Base-by-base conservation (phyloP, 2,329 filamentous ascomycete species). In the Juglanconis oblonga region DNA sequence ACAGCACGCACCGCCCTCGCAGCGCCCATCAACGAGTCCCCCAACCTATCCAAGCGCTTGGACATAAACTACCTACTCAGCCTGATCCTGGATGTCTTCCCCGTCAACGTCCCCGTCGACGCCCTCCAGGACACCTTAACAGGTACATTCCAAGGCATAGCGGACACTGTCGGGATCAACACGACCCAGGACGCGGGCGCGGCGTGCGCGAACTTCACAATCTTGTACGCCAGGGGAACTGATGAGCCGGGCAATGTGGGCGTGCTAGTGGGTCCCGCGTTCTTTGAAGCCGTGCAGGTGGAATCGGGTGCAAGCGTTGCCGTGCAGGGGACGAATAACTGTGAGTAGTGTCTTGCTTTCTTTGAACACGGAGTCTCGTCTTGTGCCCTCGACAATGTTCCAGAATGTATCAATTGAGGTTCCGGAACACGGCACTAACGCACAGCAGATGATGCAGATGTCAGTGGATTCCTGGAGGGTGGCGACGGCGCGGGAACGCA, bases 171-270 rank as follows among this genome's bases (percentile, higher is more conserved):
- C 11, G 24, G 29, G 5, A n/a, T 33, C 29, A 6, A 51, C 6
- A 51, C 10, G 24, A 51, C 49, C 31, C n/a, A 33, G 31, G 32
- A 51, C 31, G 29, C 24, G 31, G 24, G 29, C 7, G 49, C n/a
- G 31, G 10, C 10, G 10, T 51, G 56, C 57, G 33, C 63, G 1
- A 56, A 62, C 50, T 52, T 69, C 24, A 65, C 64, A 40, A 59
- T 70, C 36, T 49, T 70, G 31, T 70, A 66, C 53, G 68, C 67
- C 31, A 65, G 69, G 14, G 69, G 68, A 7, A 70, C 68, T 3
- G 64, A 57, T 6, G 67, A 70, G 55, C 45, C 53, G 0, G 67
- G 67, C 14, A 68, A 68, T 50, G 51, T 69, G 9, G 67, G 68
- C 10, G 52, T 57, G 35, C 32, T 68, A 8, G 62, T 63, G 24